These are phyloP conservation scores for Lentinula aciculospora DNA, from an alignment of 768 basidiomycete genomes.

Conservation along the genomic window DNA sequence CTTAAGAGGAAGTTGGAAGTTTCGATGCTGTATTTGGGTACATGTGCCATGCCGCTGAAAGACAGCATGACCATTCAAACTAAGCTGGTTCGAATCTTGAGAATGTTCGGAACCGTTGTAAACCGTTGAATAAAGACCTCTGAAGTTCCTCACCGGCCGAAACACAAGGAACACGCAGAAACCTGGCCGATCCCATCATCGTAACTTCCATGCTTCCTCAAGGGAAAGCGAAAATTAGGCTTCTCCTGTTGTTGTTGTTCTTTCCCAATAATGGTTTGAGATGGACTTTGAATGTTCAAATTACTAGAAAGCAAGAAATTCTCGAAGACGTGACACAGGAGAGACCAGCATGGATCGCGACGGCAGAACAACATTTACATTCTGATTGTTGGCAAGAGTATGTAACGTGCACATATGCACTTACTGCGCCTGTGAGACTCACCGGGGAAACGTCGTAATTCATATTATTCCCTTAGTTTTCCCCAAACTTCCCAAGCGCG, in stretches of 20 bases:
- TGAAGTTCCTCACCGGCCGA: background rate
- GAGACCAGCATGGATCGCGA: no score
- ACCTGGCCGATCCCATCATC: background rate
- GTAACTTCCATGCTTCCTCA: background rate
- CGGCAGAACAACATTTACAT: background rate
- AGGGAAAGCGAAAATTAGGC: no score
- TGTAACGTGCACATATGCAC: background rate
- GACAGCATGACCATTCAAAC: background rate
- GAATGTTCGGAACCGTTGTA: background rate
- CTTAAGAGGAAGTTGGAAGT: background rate
- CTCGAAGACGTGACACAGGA: background rate
- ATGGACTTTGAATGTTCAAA: no score
- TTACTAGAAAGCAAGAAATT: no score
- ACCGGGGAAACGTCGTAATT: background rate
- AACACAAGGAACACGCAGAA: background rate
- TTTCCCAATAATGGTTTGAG: no score
- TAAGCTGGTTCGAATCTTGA: background rate
- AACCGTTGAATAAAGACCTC: background rate
- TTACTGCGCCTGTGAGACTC: background rate
- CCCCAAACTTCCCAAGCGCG: background rate
- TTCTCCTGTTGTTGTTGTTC: no score
- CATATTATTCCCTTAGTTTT: background rate
- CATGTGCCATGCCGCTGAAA: background rate
- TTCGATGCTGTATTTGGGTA: background rate
- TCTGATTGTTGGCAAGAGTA: background rate